phyloP scores from a whole-genome alignment of 2,329 filamentous ascomycete genomes.

The Ceratocystis alfenasii region DNA sequence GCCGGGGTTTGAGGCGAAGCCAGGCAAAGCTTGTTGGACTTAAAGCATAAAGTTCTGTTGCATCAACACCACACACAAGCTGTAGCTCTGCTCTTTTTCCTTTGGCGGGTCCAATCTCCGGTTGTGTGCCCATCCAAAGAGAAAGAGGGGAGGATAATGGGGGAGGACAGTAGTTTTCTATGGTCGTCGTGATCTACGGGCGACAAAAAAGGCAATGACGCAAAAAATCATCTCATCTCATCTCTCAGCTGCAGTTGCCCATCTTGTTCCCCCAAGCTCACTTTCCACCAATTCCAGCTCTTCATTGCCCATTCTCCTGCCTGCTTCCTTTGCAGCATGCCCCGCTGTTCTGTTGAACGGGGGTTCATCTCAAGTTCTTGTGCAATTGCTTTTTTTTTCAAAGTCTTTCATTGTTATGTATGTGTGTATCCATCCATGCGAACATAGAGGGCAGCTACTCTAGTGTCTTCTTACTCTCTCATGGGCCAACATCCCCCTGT shows the following conservation, averaged over 20 bases:
- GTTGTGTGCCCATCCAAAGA: background rate
- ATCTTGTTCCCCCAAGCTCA: background rate
- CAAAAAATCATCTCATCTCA: conserved; percentile 12
- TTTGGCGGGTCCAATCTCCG: background rate
- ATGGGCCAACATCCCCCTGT: background rate
- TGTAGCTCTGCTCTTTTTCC: background rate
- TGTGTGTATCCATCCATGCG: no score
- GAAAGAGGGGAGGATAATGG: no score
- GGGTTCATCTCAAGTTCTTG: conserved; percentile 1
- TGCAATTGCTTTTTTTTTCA: background rate
- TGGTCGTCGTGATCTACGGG: conserved; percentile 2
- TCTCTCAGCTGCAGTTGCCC: background rate
- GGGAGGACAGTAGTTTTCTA: background rate
- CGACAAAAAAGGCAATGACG: background rate
- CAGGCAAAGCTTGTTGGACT: background rate
- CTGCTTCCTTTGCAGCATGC: background rate
- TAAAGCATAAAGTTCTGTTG: background rate
- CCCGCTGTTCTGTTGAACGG: no score
- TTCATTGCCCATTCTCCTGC: background rate
- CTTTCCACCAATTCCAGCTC: conserved; percentile 2
- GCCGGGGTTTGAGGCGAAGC: background rate
- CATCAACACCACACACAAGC: background rate
- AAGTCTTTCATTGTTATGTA: background rate
- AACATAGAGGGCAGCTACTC: background rate
- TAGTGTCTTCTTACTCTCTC: background rate